These are phyloP conservation scores for Backusella circina DNA, from an alignment of 192 early-diverging fungal species.

Conservation along the genomic window DNA sequence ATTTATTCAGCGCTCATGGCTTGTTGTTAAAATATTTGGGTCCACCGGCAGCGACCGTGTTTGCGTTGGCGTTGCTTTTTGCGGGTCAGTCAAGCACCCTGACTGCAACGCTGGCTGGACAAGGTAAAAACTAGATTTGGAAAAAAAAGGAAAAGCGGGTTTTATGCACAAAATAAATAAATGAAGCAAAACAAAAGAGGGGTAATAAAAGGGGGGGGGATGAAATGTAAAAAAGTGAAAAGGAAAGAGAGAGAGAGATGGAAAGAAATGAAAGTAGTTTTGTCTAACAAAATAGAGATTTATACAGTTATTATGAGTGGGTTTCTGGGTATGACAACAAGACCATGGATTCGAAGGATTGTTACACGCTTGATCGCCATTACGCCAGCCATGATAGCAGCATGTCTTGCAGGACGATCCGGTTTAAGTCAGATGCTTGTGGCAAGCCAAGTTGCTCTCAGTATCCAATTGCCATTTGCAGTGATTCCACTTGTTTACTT, in stretches of 20 bases:
- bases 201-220: background rate
- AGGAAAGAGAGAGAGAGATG: background rate
- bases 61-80: constrained; percentile 73
- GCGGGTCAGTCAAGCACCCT: constrained; percentile 78
- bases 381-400: constrained; percentile 66
- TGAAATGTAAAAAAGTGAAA: background rate
- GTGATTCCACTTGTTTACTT: constrained; percentile 78
- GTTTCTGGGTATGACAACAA: constrained; percentile 58
- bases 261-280: background rate
- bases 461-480: constrained; percentile 79
- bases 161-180: background rate
- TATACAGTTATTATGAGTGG: constrained; percentile 69
- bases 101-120: constrained; percentile 81
- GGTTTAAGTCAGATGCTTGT: constrained; percentile 66
- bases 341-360: constrained; percentile 68
- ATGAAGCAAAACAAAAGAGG: background rate
- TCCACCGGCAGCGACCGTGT: constrained; percentile 56
- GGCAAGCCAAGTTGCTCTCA: constrained; percentile 70
- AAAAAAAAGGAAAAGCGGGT: background rate
- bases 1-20: constrained; percentile 63
- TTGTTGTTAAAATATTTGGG: constrained; percentile 61
- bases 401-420: constrained; percentile 56
- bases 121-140: constrained; percentile 28
- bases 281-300: background rate
- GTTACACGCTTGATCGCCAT: constrained; percentile 71